Evolutionary conservation across 1,139 yeast species (phyloP).

Genomic region (Suhomyces bolitotheri): DNA sequence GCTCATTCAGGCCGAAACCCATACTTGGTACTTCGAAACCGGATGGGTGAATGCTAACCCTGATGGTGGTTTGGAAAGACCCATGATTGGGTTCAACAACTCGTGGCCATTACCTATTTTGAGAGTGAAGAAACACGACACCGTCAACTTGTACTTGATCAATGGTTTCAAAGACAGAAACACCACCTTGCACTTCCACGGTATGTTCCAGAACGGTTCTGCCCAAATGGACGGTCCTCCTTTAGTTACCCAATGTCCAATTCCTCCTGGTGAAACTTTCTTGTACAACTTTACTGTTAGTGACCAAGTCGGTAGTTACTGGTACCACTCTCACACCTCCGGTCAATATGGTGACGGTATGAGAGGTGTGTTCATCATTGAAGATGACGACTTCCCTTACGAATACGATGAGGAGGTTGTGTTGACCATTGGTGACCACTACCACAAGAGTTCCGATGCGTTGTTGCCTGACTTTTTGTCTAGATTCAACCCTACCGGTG

Average conservation of each 20-base stretch:
- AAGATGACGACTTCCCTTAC: conserved; percentile 53
- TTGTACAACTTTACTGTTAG: conserved; percentile 78
- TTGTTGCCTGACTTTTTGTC: conserved; percentile 59
- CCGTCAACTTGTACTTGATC: conserved; percentile 64
- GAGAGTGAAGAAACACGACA: conserved; percentile 71
- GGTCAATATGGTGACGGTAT: conserved; percentile 92
- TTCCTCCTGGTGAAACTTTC: conserved; percentile 69
- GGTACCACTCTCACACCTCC: conserved; percentile 92
- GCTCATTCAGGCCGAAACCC: conserved; percentile 51
- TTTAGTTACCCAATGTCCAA: conserved; percentile 83
- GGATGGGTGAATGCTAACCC: conserved; percentile 72
- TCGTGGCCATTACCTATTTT: conserved; percentile 85
- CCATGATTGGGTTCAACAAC: conserved; percentile 77
- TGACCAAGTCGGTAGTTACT: conserved; percentile 82
- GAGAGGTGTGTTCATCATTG: conserved; percentile 75
- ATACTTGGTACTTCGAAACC: conserved; percentile 69
- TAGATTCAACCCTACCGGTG: conserved; percentile 89
- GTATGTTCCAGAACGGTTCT: conserved; percentile 76
- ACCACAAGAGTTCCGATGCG: conserved; percentile 60
- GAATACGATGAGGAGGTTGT: conserved; percentile 74
- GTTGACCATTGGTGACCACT: conserved; percentile 80
- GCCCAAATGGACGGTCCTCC: conserved; percentile 87
- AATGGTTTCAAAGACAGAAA: conserved; percentile 68
- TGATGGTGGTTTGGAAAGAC: conserved; percentile 68
- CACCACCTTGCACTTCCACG: conserved; percentile 89